phyloP scores from a whole-genome alignment of 495 filamentous ascomycete genomes.

The Lepidopterella palustris region DNA sequence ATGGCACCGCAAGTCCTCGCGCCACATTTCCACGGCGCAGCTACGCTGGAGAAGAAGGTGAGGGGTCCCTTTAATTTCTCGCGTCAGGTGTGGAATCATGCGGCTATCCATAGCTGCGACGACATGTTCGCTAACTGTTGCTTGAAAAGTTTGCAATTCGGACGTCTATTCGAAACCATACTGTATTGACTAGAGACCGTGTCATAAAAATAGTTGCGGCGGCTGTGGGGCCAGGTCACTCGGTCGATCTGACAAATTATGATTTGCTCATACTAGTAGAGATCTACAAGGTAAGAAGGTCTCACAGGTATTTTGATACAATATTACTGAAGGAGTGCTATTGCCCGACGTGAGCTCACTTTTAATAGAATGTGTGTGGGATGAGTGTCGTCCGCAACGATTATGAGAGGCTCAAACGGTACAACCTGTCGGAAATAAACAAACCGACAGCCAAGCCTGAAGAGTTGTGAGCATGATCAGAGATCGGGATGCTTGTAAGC shows the following conservation, averaged over 20 bases:
- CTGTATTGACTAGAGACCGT: slow-evolving; percentile 60
- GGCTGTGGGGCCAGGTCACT: slow-evolving; percentile 60
- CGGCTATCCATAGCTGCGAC: slow-evolving; percentile 3
- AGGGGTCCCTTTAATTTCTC: slow-evolving; percentile 10
- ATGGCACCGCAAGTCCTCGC: slow-evolving; percentile 64
- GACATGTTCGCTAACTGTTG: slow-evolving; percentile 14
- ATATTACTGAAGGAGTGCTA: neutral
- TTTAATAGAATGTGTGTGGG: slow-evolving; percentile 60
- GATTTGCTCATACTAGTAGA: slow-evolving; percentile 84
- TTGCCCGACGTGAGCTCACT: slow-evolving; percentile 5
- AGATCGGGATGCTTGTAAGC: neutral
- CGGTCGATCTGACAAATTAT: slow-evolving; percentile 73
- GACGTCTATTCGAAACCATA: slow-evolving; percentile 72
- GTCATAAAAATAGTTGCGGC: slow-evolving; percentile 77
- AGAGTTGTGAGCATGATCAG: neutral
- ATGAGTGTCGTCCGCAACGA: slow-evolving; percentile 69
- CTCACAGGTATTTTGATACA: slow-evolving; percentile 18
- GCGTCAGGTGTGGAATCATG: slow-evolving; percentile 3
- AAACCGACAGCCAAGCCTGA: slow-evolving; percentile 39
- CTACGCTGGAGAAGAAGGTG: slow-evolving; percentile 28
- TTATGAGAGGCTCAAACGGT: slow-evolving; percentile 64
- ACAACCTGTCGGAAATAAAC: slow-evolving; percentile 64
- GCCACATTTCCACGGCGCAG: slow-evolving; percentile 59
- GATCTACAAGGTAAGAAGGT: slow-evolving; percentile 67
- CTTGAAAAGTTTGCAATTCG: slow-evolving; percentile 79